Evolutionary conservation across 1,139 yeast species (phyloP), one percentile per base, ranked within the genome.

Genomic region (Taphrina confusa): DNA sequence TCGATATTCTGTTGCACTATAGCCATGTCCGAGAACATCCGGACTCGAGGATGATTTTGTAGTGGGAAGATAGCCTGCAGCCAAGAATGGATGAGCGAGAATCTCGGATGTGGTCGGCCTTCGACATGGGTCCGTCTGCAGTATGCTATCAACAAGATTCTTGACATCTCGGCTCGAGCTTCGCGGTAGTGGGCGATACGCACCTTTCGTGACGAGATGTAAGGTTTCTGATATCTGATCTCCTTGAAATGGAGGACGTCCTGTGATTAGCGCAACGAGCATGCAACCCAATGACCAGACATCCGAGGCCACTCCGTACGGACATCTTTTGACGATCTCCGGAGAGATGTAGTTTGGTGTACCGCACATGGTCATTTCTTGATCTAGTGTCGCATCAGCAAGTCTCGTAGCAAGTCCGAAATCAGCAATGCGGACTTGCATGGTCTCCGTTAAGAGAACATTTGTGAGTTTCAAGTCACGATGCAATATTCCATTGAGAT

Each of bases 381-480:
- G 63, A 62, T 62, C 66, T 40, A 37, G 65, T 40, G 44, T 33
- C 16, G 50, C 59, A 39, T 57, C 63, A 12, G 23, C 40, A 20
- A 52, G 47, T 23, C 30, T 42, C 18, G 56, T 60, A 27, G 62
- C 59, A 16, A 60, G 60, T 16, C 62, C 62, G 20, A 60, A 60
- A 31, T 60, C 62, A n/a, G 62, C 61, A 27, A 60, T 60, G 16
- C 57, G 39, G 27, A 47, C 30, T 14, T 47, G 37, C 39, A 46
- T 14, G 3, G 54, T 56, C n/a, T 47, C 44, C 6, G 60, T 54
- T 23, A 68, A 42, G 25, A 68, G 60, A 14, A 68, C 70, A 51
- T 68, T 92, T 66, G 91, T 97, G 40, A 91, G 76, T 73, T 90
- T 89, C 66, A 91, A 80, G 70, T 91, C 97, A 64, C 97, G 80